Base-by-base conservation (phyloP, 257 asterid genomes). In the Datura wrightii region DNA sequence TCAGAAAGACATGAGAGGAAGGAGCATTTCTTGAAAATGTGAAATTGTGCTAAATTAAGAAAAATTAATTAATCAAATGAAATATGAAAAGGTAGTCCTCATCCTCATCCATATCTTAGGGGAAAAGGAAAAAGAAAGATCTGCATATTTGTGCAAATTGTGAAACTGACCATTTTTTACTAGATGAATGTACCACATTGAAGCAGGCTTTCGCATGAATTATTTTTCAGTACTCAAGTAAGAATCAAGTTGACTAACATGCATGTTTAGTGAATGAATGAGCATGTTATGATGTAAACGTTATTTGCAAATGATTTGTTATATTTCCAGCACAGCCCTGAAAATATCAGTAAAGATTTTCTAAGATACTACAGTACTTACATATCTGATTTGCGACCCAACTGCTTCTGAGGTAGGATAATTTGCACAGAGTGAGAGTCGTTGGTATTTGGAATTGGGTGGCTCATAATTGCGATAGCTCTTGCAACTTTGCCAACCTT, bases 381-480 rank as follows among this genome's bases (percentile, higher is more conserved):
- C 99, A 95, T 94, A 88, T 95, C 99, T 74, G 99, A 95, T 89
- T 82, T 94, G 89, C 98, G 97, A 42, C 94, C 94, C 93, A 95
- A 86, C 92, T 95, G 99, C 90, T 94, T 94, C 92, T 95, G 99
- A 83, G 99, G 99, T 80, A 95, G 91, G 90, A 95, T 95, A 89
- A 95, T 92, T 89, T 95, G 99, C 58, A 91, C 96, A 83, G 99
- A 95, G 84, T 92, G 93, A 79, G 97, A 95, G 79, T 95, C 97
- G 37, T 88, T 93, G 87, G 99, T 95, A 82, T 86, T 95, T 72
- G 99, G 99, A 81, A 95, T 94, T 15, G 99, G 97, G 86, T 95
- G 98, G 92, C 99, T 95, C 99, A 95, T 94, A 83, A 95, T 95
- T 86, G 92, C 98, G 62, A 95, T 94, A 70, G 98, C 98, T 92